phyloP scores from a whole-genome alignment of 2,329 filamentous ascomycete species.

The Fusarium sp. region DNA sequence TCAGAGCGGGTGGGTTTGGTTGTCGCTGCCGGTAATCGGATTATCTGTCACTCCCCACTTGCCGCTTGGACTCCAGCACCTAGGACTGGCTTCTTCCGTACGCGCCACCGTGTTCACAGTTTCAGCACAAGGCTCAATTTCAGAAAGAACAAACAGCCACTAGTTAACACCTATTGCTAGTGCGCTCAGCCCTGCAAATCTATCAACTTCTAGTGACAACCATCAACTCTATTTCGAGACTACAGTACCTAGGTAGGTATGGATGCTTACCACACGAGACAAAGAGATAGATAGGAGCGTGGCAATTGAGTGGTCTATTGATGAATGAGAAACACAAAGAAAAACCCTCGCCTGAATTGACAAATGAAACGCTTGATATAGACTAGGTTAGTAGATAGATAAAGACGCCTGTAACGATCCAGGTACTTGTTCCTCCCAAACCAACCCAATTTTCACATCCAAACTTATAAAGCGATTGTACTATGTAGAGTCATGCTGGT shows the following conservation, averaged over 20 bases:
- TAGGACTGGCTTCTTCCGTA: conserved; percentile 38
- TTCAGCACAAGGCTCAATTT: conserved; percentile 36
- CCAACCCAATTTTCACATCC: conserved; percentile 10
- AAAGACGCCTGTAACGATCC: conserved; percentile 22
- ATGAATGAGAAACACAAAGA: background rate
- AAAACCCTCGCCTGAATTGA: background rate
- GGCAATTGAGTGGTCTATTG: background rate
- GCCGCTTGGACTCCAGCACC: conserved; percentile 24
- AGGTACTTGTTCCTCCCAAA: background rate
- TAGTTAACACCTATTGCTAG: conserved; percentile 6
- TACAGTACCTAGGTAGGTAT: background rate
- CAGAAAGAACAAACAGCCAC: conserved; percentile 21
- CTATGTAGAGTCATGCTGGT: conserved; percentile 6
- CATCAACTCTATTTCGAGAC: conserved; percentile 20
- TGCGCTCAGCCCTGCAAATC: conserved; percentile 37
- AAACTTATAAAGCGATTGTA: conserved; percentile 19
- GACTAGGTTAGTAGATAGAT: background rate
- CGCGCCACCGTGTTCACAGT: conserved; percentile 55
- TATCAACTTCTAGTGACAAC: conserved; percentile 26
- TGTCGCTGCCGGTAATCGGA: conserved; percentile 49
- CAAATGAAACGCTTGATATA: conserved; percentile 24
- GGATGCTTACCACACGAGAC: no score
- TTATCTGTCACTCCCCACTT: conserved; percentile 52
- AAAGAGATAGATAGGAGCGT: background rate
- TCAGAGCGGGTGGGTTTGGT: conserved; percentile 20